A percentile compares a stretch with the other conserved stretches of the same genome.
Evolutionary conservation across 768 basidiomycete species (phyloP).

Genomic region (Chalciporus sphaerocephalus): DNA sequence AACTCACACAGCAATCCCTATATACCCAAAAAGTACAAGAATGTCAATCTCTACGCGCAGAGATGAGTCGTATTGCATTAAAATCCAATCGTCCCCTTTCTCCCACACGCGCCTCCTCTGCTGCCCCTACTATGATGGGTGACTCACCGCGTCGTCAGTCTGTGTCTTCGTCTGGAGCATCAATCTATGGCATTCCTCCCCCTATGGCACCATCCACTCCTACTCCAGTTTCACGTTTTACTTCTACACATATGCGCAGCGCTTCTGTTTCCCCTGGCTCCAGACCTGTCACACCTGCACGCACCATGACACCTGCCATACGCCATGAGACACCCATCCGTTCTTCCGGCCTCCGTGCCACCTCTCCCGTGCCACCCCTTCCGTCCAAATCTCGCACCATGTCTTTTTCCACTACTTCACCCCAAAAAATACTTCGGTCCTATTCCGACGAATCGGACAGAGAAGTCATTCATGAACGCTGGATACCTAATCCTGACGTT

Average conservation of each 20-base stretch:
- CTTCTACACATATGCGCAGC: conserved; percentile 53
- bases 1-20: conserved; percentile 46
- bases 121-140: conserved; percentile 18
- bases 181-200: conserved; percentile 29
- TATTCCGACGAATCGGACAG: conserved; percentile 61
- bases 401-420: conserved; percentile 44
- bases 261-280: conserved; percentile 41
- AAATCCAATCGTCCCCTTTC: conserved; percentile 26
- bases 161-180: conserved; percentile 29
- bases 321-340: conserved; percentile 31
- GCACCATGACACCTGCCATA: conserved; percentile 24
- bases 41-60: conserved; percentile 61
- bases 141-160: conserved; percentile 29
- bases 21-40: conserved; percentile 69
- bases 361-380: conserved; percentile 27
- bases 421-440: conserved; percentile 56
- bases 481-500: conserved; percentile 50
- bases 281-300: conserved; percentile 33
- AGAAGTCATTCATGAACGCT: conserved; percentile 57
- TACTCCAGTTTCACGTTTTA: conserved; percentile 49
- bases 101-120: conserved; percentile 26
- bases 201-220: conserved; percentile 40
- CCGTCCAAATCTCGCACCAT: conserved; percentile 47
- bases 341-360: conserved; percentile 27
- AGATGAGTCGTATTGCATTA: conserved; percentile 51